Conservation (phyloP, 179 eudicot species). For the Silene coronaria region DNA sequence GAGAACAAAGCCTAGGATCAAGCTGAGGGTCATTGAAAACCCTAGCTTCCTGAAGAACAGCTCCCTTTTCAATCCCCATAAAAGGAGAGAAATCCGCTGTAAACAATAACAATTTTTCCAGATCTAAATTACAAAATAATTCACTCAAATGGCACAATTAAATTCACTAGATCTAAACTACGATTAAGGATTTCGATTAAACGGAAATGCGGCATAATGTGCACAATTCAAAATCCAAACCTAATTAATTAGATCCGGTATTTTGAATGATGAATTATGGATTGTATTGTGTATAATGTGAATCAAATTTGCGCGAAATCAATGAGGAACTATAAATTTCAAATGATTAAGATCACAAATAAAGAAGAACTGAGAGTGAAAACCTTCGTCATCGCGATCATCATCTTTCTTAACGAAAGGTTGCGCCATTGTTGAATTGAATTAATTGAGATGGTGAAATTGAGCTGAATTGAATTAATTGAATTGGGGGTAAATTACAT, state of each 20-base stretch:
- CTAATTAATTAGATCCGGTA: neutral
- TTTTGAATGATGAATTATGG: neutral
- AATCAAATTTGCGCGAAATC: neutral
- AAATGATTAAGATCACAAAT: neutral
- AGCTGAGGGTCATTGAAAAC: constrained; percentile 90
- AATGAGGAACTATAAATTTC: neutral
- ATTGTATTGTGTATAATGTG: neutral
- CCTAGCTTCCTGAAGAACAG: constrained; percentile 95
- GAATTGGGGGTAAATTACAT: neutral
- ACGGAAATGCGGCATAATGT: neutral
- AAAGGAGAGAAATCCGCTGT: constrained; percentile 86
- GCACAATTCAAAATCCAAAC: neutral
- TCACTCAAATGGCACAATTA: constrained; percentile 1
- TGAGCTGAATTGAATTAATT: neutral
- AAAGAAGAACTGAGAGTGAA: neutral
- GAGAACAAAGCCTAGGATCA: constrained; percentile 86
- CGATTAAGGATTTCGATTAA: neutral
- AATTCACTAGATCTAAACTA: constrained; percentile 19
- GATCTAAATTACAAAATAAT: constrained; percentile 23
- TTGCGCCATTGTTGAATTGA: constrained; percentile 47
- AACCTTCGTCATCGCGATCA: constrained; percentile 69
- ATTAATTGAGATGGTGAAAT: neutral
- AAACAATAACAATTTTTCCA: constrained; percentile 8
- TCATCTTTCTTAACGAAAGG: constrained; percentile 65
- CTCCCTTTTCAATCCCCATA: constrained; percentile 85